Evolutionary conservation across 176 grass and related monocot genomes (phyloP), one percentile per base, ranked within the genome.

Genomic region (Aechmea fasciata): DNA sequence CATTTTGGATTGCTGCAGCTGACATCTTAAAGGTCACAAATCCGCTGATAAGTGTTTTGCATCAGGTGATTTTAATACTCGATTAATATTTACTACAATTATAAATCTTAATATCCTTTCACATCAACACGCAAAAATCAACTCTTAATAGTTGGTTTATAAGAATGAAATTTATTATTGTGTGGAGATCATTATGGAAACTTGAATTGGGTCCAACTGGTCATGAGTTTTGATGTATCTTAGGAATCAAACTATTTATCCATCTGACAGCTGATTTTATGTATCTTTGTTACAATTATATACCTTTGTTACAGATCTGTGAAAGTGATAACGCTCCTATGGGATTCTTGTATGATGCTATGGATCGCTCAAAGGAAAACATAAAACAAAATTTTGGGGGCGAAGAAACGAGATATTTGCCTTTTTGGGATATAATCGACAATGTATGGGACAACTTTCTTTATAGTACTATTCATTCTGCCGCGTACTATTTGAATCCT

Each of bases 401-500:
- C 59, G 67, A 87, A 19, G 77, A 85, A 81, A 69, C 10, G 19
- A 71, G 54, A 71, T 80, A 71, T 67, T 71, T 48, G 17, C 72
- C 19, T 29, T 77, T 66, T 77, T 92, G 89, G 88, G 11, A 13
- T 69, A 14, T 79, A 76, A 50, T 92, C 77, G 89, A 97, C 33
- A 28, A 67, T 28, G 80, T 92, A 51, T 97, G 93, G 89, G 77
- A 92, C 28, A 18, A 79, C 52, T 83, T 85, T 79, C 74, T 97
- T 64, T 84, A 97, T 63, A 87, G 76, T 63, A 80, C 86, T 20
- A 53, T 92, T 65, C 93, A 97, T 72, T 82, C 79, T 72, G 85
- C 82, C 24, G 86, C 76, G 61, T 87, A 91, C 67, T 65, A 67
- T 76, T 73, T 97, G 25, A 97, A 97, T 71, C 93, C 93, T 54